Base-by-base conservation (phyloP, 148 eudicot species). In the Simmondsia chinensis region DNA sequence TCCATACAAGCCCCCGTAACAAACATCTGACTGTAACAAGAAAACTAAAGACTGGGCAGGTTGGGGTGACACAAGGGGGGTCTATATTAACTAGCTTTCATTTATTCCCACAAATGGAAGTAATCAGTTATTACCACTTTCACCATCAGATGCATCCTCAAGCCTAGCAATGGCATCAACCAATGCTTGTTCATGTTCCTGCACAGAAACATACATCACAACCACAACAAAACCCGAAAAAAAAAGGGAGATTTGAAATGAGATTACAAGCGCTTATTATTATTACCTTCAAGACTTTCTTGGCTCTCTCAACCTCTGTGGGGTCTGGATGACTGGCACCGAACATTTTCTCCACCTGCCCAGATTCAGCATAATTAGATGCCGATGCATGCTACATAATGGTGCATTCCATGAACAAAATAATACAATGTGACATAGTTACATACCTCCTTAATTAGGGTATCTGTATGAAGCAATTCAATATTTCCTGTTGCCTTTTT, bases 131-230 rank as follows among this genome's bases (percentile, higher is more conserved):
- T 69, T 81, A 86, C 95, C 83, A 56, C 87, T 78, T 65, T 86
- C 91, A 49, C 83, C 80, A 57, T 77, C 83, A 65, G 91, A 86
- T 35, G 84, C 79, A 45, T 69, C 81, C 61, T 67, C 91, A 46
- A 86, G 72, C 63, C 72, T 81, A 42, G 83, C 76, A 70, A 86
- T 78, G 34, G 91, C 95, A 31, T 81, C 80, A 8, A 72, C 62
- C 39, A 86, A 65, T 40, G 91, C 74, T 59, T 75, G 74, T 55
- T 86, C 91, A 30, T 86, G 95, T 33, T 86, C 95, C 95, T 86
- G 79, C 54, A 48, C 17, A 19, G 38, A 6, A n/a, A 30, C 8
- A 30, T 14, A 33, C n/a, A 20, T 3, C 12, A 47, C 8, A 6
- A 7, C 2, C 24, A 33, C 45, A 3, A 18, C 2, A 28, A 11